These are phyloP conservation scores for Fraxinus pennsylvanica DNA, from an alignment of 257 asterid genomes.

Conservation along the genomic window DNA sequence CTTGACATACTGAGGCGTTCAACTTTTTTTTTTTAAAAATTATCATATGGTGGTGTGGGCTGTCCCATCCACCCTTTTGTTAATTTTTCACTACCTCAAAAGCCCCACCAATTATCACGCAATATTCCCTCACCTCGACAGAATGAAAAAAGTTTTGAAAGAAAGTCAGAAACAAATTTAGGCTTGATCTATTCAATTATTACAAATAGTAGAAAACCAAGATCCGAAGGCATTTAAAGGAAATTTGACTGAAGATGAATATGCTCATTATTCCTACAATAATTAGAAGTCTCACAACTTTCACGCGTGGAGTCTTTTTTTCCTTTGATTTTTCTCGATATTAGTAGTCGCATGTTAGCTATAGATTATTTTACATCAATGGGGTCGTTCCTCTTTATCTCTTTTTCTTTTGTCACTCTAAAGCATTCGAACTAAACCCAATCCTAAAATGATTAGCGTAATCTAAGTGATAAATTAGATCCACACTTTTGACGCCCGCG, in stretches of 20 bases:
- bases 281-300: background rate
- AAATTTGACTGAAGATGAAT: background rate
- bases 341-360: background rate
- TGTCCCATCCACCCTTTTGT: slow-evolving; percentile 26
- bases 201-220: slow-evolving; percentile 1
- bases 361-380: background rate
- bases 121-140: slow-evolving; percentile 17
- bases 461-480: background rate
- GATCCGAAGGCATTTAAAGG: background rate
- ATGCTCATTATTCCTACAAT: background rate
- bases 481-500: background rate
- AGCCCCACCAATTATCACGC: slow-evolving; percentile 33
- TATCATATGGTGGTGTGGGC: slow-evolving; percentile 34
- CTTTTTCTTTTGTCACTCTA: no score
- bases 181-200: slow-evolving; percentile 22
- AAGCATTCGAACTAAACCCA: background rate
- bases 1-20: no score
- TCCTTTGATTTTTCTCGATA: background rate
- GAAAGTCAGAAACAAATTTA: background rate
- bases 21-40: no score
- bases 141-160: background rate
- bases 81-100: slow-evolving; percentile 31
- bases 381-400: background rate
- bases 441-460: background rate
- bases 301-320: background rate